Base-by-base conservation (phyloP, 805 yeast species). In the Metschnikowia rubicola region DNA sequence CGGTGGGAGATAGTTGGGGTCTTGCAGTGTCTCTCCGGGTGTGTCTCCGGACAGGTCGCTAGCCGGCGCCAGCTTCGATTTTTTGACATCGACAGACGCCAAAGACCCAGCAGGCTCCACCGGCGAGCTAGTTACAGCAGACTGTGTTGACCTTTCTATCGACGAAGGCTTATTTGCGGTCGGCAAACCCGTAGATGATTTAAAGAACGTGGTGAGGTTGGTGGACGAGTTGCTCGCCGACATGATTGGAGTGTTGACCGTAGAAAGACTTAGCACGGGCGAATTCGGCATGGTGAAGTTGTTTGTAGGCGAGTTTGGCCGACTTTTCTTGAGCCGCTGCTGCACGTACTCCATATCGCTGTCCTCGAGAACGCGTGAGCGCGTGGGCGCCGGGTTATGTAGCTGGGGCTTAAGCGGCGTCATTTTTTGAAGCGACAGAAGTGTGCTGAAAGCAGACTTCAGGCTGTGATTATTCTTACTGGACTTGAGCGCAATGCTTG, bases 391-490 rank as follows among this genome's bases (percentile, higher is more conserved):
- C 2, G 59, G 59, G 26, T 48, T 57, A 13, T 50, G 56, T 30
- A 51, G 44, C 7, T 52, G 53, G 8, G 52, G 55, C 17, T 46
- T 54, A 29, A 60, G 46, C 43, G 62, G 86, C 0, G 86, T 82
- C 84, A 82, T 79, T 58, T 83, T 71, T 59, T 82, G 86, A 44
- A 83, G 62, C 3, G 86, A 75, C 40, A 73, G 66, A 37, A 74
- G 62, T 5, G 77, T 64, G 56, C 60, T 68, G 37, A 71, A 54
- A 4, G 45, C 39, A 40, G 40, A 41, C 54, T 50, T 51, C 39
- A 47, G 35, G n/a, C 65, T 64, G 37, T 70, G 63, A 35, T 54
- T 42, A 29, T 17, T 41, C 35, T 48, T 39, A 29, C 57, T 53
- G 53, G 75, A 41, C 50, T 64, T 70, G 11, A 64, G 66, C 0